phyloP scores from a whole-genome alignment of 306 rosid species.

The Geum urbanum region DNA sequence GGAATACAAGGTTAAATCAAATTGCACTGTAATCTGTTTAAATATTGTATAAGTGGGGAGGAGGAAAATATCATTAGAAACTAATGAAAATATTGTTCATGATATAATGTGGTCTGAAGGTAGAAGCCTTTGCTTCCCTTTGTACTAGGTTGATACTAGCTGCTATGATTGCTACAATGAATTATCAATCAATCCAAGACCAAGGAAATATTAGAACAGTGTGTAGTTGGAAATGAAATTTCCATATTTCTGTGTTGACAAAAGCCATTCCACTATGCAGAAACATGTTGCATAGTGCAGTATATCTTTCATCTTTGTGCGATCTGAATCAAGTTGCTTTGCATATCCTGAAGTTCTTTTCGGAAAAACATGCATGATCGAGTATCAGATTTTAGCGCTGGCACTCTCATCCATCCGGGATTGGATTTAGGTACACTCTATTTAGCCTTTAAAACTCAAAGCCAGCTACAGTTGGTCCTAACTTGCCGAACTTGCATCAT shows the following conservation, averaged over 20 bases:
- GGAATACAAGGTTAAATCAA: constrained; percentile 35
- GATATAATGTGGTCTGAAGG: constrained; percentile 41
- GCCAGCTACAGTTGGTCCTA: background rate
- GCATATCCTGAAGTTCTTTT: background rate
- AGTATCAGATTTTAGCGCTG: background rate
- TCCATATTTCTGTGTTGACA: background rate
- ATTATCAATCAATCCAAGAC: constrained; percentile 25
- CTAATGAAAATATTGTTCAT: constrained; percentile 29
- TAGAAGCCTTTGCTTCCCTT: constrained; percentile 26
- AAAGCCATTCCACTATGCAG: background rate
- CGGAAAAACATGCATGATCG: background rate
- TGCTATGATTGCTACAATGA: constrained; percentile 32
- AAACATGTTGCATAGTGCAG: too few species aligned
- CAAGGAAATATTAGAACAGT: constrained; percentile 15
- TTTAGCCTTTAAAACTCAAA: background rate
- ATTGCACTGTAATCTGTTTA: constrained; percentile 37
- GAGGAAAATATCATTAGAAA: constrained; percentile 19
- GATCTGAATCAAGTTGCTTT: background rate
- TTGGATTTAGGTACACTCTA: background rate
- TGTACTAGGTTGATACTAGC: constrained; percentile 38
- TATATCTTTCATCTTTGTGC: background rate
- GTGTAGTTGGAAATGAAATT: background rate
- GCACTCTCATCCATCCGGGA: background rate
- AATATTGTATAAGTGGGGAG: constrained; percentile 39
- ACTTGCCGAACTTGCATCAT: background rate